Evolutionary conservation across 2,329 filamentous ascomycete species (phyloP).

Genomic region (Mycosphaerella sp.): DNA sequence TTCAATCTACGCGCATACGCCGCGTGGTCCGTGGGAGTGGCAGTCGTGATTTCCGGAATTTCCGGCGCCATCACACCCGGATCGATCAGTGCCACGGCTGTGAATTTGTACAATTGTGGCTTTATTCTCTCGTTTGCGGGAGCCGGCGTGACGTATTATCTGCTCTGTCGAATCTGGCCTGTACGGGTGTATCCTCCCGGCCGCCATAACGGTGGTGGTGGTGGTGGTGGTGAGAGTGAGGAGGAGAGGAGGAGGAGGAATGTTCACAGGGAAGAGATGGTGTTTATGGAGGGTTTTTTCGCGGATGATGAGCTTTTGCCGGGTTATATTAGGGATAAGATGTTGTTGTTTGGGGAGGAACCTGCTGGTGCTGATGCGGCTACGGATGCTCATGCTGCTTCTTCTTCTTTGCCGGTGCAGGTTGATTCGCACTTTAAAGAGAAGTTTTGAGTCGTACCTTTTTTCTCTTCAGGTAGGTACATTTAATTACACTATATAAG

Average conservation of each 20-base stretch:
- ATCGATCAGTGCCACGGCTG: conserved; percentile 17
- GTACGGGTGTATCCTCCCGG: conserved; percentile 21
- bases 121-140: conserved; percentile 21
- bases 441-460: background rate
- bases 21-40: conserved; percentile 22
- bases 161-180: conserved; percentile 17
- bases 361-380: background rate
- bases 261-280: conserved; percentile 19
- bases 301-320: conserved; percentile 19
- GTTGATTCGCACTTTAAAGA: background rate
- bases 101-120: conserved; percentile 23
- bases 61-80: conserved; percentile 18
- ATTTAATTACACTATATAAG: too few species aligned
- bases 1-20: conserved; percentile 21
- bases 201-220: too few species aligned
- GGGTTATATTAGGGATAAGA: conserved; percentile 14
- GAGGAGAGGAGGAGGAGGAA: too few species aligned
- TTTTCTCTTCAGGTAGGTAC: too few species aligned
- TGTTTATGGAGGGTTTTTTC: conserved; percentile 23
- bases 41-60: conserved; percentile 22
- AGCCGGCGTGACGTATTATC: conserved; percentile 16
- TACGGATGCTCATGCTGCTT: too few species aligned
- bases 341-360: conserved; percentile 19
- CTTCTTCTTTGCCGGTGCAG: background rate
- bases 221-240: too few species aligned